Evolutionary conservation across 768 basidiomycete genomes (phyloP), one percentile per base, ranked within the genome.

Genomic region (Russula abietina): DNA sequence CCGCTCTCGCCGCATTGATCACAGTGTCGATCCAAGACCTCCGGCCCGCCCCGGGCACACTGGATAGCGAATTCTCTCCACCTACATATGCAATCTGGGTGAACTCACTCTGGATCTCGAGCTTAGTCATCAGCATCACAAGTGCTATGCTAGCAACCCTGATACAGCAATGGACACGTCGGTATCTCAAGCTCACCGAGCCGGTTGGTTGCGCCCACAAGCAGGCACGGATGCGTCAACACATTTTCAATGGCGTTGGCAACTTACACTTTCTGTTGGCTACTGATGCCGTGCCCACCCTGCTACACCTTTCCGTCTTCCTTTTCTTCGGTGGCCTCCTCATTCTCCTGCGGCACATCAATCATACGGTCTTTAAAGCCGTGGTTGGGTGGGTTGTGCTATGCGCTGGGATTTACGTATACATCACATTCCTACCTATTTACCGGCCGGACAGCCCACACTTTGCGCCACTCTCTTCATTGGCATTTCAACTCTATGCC

Each of bases 71-170:
- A 12, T 51, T 51, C 7, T 32, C 58, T 22, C 49, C 58, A 7
- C 39, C 58, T 8, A 11, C 1, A 3, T 30, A 19, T 2, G 46
- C 50, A 16, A 28, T 55, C 39, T 26, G 14, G 38, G 55, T 56
- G 26, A 56, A 56, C 28, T 56, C 14, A 1, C 39, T 59, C 11
- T 59, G 50, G 59, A 43, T 59, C 50, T 43, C 48, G 14, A 59
- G 50, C 50, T 43, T 59, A 41, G 19, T 1, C 4, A 53, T 41
- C 2, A 51, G 59, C 22, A n/a, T 53, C 52, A 16, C 41, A 4
- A 26, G 59, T 41, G 59, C 59, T 32, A 0, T 52, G 3, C 3
- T 59, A 14, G 59, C 59, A n/a, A 56, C 55, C 3, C 4, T 56
- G 4, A 2, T 30, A 9, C 55, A 30, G 16, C 55, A 56, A 19